Conservation (phyloP, 179 eudicot genomes). For the Nepenthes alata region DNA sequence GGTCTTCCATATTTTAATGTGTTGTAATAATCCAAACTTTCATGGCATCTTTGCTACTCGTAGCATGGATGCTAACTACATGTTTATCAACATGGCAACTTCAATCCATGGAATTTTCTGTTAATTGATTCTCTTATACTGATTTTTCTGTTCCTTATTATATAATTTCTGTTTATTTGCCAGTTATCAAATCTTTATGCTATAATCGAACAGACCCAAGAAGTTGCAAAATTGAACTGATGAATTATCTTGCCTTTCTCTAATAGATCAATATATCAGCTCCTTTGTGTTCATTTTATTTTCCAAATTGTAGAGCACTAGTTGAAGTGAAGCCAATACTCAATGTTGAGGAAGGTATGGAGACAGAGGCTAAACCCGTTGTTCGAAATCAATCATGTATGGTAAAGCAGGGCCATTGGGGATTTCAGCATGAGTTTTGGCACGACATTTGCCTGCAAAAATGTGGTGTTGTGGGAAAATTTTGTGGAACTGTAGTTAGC, state of each 20-base stretch:
- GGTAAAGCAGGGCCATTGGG: slow-evolving; percentile 32
- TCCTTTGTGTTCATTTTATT: neutral
- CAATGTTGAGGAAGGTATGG: slow-evolving; percentile 28
- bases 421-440: slow-evolving; percentile 53
- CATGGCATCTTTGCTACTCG: no score
- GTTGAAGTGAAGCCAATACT: slow-evolving; percentile 89
- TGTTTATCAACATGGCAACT: no score
- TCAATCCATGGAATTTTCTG: no score
- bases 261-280: neutral
- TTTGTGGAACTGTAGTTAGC: slow-evolving; percentile 46
- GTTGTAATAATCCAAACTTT: no score
- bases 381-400: slow-evolving; percentile 14
- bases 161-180: no score
- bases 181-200: no score
- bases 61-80: no score
- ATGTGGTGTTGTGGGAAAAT: slow-evolving; percentile 41
- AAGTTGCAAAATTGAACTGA: neutral
- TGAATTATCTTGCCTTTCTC: neutral
- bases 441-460: slow-evolving; percentile 53
- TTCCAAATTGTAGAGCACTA: slow-evolving; percentile 40
- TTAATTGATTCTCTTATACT: no score
- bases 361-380: slow-evolving; percentile 15
- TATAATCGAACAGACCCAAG: no score
- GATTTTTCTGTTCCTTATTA: no score
- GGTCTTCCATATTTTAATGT: no score